phyloP scores from a whole-genome alignment of 2,329 filamentous ascomycete genomes.

The Helotiales sp. region DNA sequence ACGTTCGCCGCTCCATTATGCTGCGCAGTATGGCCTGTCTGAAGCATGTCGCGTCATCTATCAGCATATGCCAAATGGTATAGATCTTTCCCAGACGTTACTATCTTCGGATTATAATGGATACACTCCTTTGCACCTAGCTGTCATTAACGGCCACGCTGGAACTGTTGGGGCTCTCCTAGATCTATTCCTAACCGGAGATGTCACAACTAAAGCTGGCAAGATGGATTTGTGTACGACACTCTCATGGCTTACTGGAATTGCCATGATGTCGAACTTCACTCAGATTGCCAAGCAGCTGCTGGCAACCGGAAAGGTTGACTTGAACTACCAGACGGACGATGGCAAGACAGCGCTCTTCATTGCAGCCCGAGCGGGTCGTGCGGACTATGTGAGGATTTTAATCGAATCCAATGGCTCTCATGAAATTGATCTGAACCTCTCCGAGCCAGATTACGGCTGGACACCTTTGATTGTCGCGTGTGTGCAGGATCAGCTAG shows the following conservation, averaged over 20 bases:
- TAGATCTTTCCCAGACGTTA: background rate
- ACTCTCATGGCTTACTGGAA: background rate
- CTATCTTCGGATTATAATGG: background rate
- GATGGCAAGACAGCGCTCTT: slow-evolving; percentile 13
- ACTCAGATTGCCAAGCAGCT: slow-evolving; percentile 2
- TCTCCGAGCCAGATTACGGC: background rate
- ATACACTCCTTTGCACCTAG: slow-evolving; percentile 4
- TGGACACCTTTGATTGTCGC: slow-evolving; percentile 13
- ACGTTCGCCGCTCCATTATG: background rate
- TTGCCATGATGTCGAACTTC: slow-evolving; percentile 6
- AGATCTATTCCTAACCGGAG: background rate
- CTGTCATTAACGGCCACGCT: background rate
- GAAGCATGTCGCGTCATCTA: slow-evolving; percentile 1
- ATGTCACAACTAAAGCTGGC: background rate
- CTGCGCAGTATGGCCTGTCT: background rate
- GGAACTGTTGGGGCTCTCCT: background rate
- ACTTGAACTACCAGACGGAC: background rate
- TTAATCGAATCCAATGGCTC: background rate
- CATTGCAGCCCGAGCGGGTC: slow-evolving; percentile 10
- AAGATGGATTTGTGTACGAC: background rate
- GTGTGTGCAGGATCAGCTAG: background rate
- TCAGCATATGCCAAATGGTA: background rate
- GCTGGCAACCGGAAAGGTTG: background rate
- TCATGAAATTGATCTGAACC: background rate
- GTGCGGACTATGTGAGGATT: background rate